Conservation (phyloP, 768 basidiomycete genomes). For the Cyclocybe cylindracea region DNA sequence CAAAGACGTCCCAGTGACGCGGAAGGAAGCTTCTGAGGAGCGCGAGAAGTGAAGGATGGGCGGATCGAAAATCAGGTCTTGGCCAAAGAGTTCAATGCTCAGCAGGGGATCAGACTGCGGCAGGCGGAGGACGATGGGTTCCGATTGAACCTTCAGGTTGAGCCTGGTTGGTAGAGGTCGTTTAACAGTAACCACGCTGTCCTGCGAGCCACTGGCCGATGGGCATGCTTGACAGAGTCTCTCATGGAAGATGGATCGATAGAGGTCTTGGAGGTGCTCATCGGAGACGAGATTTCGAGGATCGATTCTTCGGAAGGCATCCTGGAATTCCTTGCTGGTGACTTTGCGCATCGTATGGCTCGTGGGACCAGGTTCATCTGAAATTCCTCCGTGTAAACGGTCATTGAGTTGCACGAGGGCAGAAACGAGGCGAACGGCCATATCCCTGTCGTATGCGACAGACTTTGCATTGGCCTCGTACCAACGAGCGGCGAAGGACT, state of each 20-base stretch:
- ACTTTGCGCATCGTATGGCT: slow-evolving; percentile 59
- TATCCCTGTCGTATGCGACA: slow-evolving; percentile 81
- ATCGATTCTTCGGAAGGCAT: slow-evolving; percentile 82
- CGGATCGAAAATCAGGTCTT: slow-evolving; percentile 89
- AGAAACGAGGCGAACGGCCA: slow-evolving; percentile 74
- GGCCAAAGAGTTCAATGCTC: slow-evolving; percentile 81
- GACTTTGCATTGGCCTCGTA: slow-evolving; percentile 82
- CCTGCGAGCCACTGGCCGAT: slow-evolving; percentile 38
- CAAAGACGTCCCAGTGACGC: slow-evolving; percentile 82
- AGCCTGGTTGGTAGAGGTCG: slow-evolving; percentile 74
- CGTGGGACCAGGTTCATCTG: slow-evolving; percentile 58
- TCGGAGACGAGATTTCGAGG: slow-evolving; percentile 68
- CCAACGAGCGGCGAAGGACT: slow-evolving; percentile 87
- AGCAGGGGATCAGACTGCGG: slow-evolving; percentile 84
- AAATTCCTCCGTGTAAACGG: slow-evolving; percentile 74
- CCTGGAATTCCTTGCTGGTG: slow-evolving; percentile 76
- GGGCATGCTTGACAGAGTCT: slow-evolving; percentile 71
- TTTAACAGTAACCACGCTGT: slow-evolving; percentile 68
- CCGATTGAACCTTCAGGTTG: slow-evolving; percentile 87
- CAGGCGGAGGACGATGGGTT: slow-evolving; percentile 83
- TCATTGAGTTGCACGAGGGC: slow-evolving; percentile 90
- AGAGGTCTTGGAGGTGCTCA: slow-evolving; percentile 75
- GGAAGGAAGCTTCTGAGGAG: slow-evolving; percentile 83
- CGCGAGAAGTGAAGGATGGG: slow-evolving; percentile 77
- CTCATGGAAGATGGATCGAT: slow-evolving; percentile 74